These are phyloP conservation scores for Alternaria arbusti DNA, from an alignment of 2,329 filamentous ascomycete species.

Conservation along the genomic window DNA sequence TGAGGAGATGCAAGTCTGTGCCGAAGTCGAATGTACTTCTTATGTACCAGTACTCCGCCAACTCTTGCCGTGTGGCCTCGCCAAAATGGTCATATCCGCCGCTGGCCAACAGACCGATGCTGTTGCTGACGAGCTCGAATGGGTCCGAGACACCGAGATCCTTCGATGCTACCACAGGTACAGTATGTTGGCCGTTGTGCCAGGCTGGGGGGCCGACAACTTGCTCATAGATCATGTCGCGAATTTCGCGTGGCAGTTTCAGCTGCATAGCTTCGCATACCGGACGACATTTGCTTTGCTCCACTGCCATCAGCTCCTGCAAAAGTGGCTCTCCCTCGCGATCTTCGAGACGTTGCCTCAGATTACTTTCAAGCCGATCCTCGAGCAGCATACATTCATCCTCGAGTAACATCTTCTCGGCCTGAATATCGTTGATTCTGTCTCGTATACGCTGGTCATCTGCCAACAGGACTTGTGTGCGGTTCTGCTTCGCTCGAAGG, in stretches of 20 bases:
- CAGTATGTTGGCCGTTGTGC: neutral
- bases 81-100: neutral
- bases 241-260: neutral
- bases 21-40: neutral
- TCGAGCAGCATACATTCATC: neutral
- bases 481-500: neutral
- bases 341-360: neutral
- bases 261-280: neutral
- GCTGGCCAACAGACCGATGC: neutral
- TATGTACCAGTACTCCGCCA: neutral
- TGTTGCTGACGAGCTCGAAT: neutral
- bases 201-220: neutral
- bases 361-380: neutral
- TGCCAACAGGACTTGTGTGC: neutral
- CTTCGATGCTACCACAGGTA: neutral
- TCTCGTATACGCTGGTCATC: neutral
- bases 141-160: neutral
- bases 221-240: neutral
- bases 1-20: neutral
- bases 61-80: neutral
- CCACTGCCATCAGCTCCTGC: neutral
- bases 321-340: neutral
- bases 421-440: neutral
- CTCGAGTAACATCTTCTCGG: neutral
- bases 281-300: neutral